Conservation (phyloP, 768 basidiomycete genomes). For the Boletus coccyginus region DNA sequence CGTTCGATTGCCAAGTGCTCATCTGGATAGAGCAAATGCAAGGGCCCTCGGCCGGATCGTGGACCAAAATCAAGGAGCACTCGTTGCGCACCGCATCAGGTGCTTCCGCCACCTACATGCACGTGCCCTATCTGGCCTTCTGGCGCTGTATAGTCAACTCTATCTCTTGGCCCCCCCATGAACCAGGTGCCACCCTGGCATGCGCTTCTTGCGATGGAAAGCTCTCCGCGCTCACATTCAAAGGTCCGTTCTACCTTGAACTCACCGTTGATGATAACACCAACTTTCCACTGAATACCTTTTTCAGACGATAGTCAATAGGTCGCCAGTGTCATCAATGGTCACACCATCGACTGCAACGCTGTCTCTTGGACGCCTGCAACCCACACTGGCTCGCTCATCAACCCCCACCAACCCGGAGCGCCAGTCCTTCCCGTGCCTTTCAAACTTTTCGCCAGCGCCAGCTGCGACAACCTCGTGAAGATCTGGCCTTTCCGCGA, state of each 20-base stretch:
- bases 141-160: not conserved
- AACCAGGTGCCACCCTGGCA: slow-evolving; percentile 89
- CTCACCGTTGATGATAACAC: not conserved
- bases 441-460: slow-evolving; percentile 91
- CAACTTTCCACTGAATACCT: not conserved
- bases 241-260: not conserved
- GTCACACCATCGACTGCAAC: no score
- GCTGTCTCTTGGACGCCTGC: slow-evolving; percentile 23
- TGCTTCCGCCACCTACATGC: not conserved
- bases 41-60: slow-evolving; percentile 56
- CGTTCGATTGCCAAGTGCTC: slow-evolving; percentile 96
- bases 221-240: slow-evolving; percentile 14
- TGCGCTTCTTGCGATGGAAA: slow-evolving; percentile 98
- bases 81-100: not conserved
- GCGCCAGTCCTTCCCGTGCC: slow-evolving; percentile 36
- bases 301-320: not conserved
- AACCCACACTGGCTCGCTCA: slow-evolving; percentile 79
- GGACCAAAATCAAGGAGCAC: slow-evolving; percentile 83
- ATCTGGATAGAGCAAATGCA: slow-evolving; percentile 70
- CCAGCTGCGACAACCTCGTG: slow-evolving; percentile 94
- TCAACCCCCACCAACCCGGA: slow-evolving; percentile 24
- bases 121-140: no score
- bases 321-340: no score
- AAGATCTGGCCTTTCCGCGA: slow-evolving; percentile 92
- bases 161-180: slow-evolving; percentile 22